Conservation (phyloP, 2,329 filamentous ascomycete species). For the Talaromyces sp. region DNA sequence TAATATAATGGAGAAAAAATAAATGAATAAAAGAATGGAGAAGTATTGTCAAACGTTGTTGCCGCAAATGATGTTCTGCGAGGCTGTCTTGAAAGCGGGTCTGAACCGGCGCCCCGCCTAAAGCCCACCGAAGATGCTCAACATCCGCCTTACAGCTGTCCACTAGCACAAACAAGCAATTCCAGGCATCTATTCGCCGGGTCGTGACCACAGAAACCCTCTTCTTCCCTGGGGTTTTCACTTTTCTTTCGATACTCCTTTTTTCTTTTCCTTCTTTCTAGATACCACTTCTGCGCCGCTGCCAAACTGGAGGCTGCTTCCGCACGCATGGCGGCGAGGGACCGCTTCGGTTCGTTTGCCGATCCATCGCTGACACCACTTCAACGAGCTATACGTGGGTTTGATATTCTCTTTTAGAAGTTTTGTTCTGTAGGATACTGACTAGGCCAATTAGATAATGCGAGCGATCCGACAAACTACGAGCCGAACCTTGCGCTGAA, state of each 20-base stretch:
- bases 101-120: not conserved
- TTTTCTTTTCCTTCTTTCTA: conserved; percentile 10
- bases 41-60: not conserved
- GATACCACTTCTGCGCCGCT: conserved; percentile 7
- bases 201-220: not conserved
- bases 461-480: conserved; percentile 95
- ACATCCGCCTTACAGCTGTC: not conserved
- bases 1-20: not conserved
- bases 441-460: conserved; percentile 56
- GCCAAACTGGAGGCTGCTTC: conserved; percentile 85
- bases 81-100: not conserved
- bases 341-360: conserved; percentile 82
- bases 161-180: not conserved
- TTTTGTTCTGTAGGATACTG: not conserved
- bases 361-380: conserved; percentile 77
- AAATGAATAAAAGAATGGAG: not conserved
- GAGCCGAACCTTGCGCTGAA: conserved; percentile 95
- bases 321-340: conserved; percentile 88
- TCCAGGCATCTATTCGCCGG: not conserved
- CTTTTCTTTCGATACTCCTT: not conserved
- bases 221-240: not conserved
- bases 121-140: not conserved
- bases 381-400: conserved; percentile 79
- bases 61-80: not conserved
- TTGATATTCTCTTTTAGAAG: not conserved